Evolutionary conservation across 371 early-diverging fungal genomes (phyloP).

Genomic region (Mucor lusitanicus): DNA sequence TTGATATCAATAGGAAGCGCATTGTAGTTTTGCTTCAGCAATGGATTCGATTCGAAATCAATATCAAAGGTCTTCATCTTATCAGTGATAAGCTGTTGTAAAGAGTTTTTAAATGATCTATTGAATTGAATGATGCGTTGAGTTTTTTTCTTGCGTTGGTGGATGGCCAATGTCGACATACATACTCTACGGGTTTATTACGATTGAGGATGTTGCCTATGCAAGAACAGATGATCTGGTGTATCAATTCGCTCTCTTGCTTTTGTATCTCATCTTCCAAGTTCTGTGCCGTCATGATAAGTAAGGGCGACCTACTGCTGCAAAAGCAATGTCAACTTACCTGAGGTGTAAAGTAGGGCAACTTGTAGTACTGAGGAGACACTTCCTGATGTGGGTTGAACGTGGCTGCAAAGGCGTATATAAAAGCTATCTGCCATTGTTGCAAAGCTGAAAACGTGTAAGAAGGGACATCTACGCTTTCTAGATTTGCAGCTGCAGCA

Average conservation of each 20-base stretch:
- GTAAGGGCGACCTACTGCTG: slow-evolving; percentile 16
- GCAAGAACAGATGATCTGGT: slow-evolving; percentile 33
- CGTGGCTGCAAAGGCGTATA: slow-evolving; percentile 36
- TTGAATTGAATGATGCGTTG: not conserved
- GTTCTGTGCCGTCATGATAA: slow-evolving; percentile 18
- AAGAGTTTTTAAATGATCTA: slow-evolving; percentile 23
- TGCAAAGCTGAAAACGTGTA: slow-evolving; percentile 13
- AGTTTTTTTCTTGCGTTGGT: not conserved
- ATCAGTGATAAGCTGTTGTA: slow-evolving; percentile 30
- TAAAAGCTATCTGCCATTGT: slow-evolving; percentile 45
- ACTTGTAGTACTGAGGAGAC: slow-evolving; percentile 14
- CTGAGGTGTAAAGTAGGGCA: slow-evolving; percentile 33
- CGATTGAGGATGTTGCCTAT: slow-evolving; percentile 44
- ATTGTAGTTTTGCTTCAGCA: slow-evolving; percentile 25
- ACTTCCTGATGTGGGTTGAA: slow-evolving; percentile 27
- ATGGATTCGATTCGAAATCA: slow-evolving; percentile 35
- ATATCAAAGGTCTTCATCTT: slow-evolving; percentile 38
- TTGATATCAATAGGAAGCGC: slow-evolving; percentile 25
- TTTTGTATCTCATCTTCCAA: slow-evolving; percentile 31
- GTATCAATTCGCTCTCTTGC: slow-evolving; percentile 23
- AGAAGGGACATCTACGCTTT: not conserved
- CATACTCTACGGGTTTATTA: slow-evolving; percentile 43
- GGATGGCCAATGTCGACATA: too few species aligned
- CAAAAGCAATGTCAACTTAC: slow-evolving; percentile 20
- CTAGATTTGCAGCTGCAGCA: not conserved